Evolutionary conservation across 257 asterid species (phyloP).

Genomic region (Solanum boliviense): DNA sequence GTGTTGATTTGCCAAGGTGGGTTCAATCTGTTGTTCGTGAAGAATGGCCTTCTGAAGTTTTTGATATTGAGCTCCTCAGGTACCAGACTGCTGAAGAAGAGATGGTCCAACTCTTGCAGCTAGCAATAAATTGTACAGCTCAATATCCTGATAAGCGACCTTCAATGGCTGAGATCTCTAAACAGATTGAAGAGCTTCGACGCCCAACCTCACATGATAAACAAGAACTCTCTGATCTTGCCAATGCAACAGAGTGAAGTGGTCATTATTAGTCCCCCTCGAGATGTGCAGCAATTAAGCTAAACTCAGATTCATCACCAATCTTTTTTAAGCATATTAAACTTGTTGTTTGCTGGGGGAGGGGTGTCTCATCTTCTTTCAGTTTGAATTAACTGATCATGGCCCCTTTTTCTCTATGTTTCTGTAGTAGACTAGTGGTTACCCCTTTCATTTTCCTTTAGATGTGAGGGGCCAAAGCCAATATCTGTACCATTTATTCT

Average conservation of each 20-base stretch:
- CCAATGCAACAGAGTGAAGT: conserved; percentile 33
- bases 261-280: not conserved
- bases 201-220: conserved; percentile 16
- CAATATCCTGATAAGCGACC: conserved; percentile 76
- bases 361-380: conserved; percentile 8
- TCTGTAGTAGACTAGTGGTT: not conserved
- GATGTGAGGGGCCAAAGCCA: not conserved
- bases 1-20: conserved; percentile 78
- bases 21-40: conserved; percentile 67
- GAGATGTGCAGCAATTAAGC: not conserved
- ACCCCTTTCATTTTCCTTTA: not conserved
- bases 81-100: conserved; percentile 53
- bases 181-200: conserved; percentile 39
- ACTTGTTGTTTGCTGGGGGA: conserved; percentile 16
- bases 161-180: conserved; percentile 34
- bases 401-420: not conserved
- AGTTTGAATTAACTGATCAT: conserved; percentile 26
- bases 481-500: conserved; percentile 30
- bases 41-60: conserved; percentile 82
- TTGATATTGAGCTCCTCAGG: conserved; percentile 59
- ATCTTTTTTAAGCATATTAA: not conserved
- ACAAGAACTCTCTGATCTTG: conserved; percentile 30
- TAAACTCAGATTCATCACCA: conserved; percentile 3
- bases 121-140: conserved; percentile 68
- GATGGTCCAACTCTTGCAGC: conserved; percentile 80